These are phyloP conservation scores for Taxillus chinensis DNA, from an alignment of 164 flowering plant genomes.

Conservation along the genomic window DNA sequence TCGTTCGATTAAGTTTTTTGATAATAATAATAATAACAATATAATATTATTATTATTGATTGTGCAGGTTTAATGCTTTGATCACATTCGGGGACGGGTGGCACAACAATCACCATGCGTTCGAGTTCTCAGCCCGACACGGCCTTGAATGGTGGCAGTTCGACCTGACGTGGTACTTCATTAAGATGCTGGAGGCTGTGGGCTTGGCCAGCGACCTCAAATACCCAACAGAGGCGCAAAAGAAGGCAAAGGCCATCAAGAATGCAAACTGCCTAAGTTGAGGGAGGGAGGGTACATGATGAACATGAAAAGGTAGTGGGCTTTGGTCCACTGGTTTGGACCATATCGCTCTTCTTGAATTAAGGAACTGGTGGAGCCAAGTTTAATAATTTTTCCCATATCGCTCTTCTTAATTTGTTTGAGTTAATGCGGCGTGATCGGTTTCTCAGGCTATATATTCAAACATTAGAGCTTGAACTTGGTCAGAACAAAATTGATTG, in stretches of 20 bases:
- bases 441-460: too few species aligned
- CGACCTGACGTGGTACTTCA: not conserved
- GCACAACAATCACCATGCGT: slow-evolving; percentile 3
- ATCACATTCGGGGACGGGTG: slow-evolving; percentile 4
- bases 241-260: not conserved
- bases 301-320: too few species aligned
- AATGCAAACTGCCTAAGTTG: not conserved
- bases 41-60: too few species aligned
- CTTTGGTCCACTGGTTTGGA: too few species aligned
- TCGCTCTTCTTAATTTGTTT: too few species aligned
- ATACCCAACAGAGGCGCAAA: not conserved
- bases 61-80: slow-evolving; percentile 1
- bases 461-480: too few species aligned
- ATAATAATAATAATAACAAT: too few species aligned
- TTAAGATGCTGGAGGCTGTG: not conserved
- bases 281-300: not conserved
- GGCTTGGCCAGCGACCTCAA: not conserved
- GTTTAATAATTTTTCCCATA: too few species aligned
- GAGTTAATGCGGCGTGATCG: too few species aligned
- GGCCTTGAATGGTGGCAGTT: slow-evolving; percentile 2
- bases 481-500: too few species aligned
- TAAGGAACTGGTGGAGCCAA: too few species aligned
- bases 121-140: not conserved
- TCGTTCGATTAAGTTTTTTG: not conserved
- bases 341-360: too few species aligned